Evolutionary conservation across 805 yeast species (phyloP).

Genomic region (Schwanniomyces polymorphus): DNA sequence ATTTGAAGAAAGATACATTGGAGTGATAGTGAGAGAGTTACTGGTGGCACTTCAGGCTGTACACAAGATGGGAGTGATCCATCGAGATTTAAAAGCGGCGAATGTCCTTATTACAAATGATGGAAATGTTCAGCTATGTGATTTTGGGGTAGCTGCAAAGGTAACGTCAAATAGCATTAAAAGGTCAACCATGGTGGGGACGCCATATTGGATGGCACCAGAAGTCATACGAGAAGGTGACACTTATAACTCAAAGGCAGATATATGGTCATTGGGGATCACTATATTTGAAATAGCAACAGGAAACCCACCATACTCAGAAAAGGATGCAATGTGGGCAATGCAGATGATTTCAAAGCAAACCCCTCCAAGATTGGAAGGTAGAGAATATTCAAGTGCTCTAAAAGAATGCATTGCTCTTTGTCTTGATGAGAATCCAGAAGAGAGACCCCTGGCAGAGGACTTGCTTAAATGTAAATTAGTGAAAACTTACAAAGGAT

Average conservation of each 20-base stretch:
- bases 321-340: slow-evolving; percentile 91
- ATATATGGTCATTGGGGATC: slow-evolving; percentile 96
- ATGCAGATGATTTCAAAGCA: slow-evolving; percentile 91
- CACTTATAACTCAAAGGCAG: slow-evolving; percentile 86
- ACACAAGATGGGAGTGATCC: slow-evolving; percentile 89
- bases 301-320: slow-evolving; percentile 97
- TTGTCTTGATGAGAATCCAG: slow-evolving; percentile 92
- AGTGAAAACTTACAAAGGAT: slow-evolving; percentile 58
- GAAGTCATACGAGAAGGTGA: slow-evolving; percentile 94
- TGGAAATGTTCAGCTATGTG: slow-evolving; percentile 90
- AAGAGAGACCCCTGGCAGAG: slow-evolving; percentile 84
- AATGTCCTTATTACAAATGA: slow-evolving; percentile 86
- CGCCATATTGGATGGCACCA: slow-evolving; percentile 99
- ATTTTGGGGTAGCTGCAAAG: slow-evolving; percentile 98
- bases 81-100: slow-evolving; percentile 96
- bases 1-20: slow-evolving; percentile 79
- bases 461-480: slow-evolving; percentile 76
- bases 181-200: slow-evolving; percentile 93
- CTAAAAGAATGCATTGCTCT: slow-evolving; percentile 87
- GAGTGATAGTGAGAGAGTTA: slow-evolving; percentile 83
- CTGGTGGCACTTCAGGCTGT: slow-evolving; percentile 75
- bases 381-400: slow-evolving; percentile 71
- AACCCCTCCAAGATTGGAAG: slow-evolving; percentile 94
- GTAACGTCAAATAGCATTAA: slow-evolving; percentile 71
- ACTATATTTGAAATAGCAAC: slow-evolving; percentile 93